Evolutionary conservation across 495 filamentous ascomycete species (phyloP), one percentile per base, ranked within the genome.

Genomic region (Aspergillus incahuasiensis): DNA sequence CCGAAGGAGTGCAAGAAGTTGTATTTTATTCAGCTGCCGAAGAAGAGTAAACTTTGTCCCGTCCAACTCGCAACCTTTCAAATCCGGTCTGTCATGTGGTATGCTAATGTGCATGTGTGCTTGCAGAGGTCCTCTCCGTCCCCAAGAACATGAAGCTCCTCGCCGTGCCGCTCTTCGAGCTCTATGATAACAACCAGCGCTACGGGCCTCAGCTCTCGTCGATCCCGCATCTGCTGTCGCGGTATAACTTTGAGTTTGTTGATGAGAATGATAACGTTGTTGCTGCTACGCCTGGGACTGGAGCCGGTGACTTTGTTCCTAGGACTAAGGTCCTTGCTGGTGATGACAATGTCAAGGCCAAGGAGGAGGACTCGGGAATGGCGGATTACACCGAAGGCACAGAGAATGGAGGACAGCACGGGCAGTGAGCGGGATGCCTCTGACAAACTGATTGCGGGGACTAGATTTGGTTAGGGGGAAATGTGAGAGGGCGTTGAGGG

Each of bases 101-200:
- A 24, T 25, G 12, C 44, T 47, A 18, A 28, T 47, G 24, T 40
- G 38, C 15, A 54, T 5, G 6, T 40, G 16, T 48, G 25, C 52
- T 30, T 44, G 49, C 63, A 96, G 92, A 96, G 77, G 88, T 97
- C n/a, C 82, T 98, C 42, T 90, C 86, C 62, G 95, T 97, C 16
- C 94, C 94, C 1, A 98, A 98, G 80, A 98, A 98, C 75, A 97
- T 98, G 94, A 98, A 98, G 69, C 82, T 98, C 6, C 84, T 98
- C 21, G 94, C 94, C 11, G 94, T 98, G 2, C 94, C 94, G 4
- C 79, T 98, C 0, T 98, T 97, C 71, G 94, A 98, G 73, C 81
- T 98, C 18, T 98, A 97, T 74, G 94, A 97, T 65, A 98, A 98
- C 73, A 96, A 90, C 1, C 87, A 86, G 3, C 78, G 94, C 56